Evolutionary conservation across 129 eudicot genomes (phyloP).

Genomic region (Flaveria robusta): DNA sequence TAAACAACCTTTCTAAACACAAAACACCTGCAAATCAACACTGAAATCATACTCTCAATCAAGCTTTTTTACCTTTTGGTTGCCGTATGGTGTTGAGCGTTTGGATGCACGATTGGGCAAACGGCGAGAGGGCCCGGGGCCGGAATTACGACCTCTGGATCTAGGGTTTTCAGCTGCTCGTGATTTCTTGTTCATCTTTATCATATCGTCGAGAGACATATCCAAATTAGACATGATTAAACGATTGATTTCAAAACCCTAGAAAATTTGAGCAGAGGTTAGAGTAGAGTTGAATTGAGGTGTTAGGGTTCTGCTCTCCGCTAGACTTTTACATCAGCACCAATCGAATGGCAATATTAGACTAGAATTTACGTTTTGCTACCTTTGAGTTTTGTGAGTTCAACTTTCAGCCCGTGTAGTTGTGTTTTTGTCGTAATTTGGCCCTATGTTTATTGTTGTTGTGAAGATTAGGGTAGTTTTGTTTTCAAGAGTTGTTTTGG

Average conservation of each 20-base stretch:
- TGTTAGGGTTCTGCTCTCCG: conserved; percentile 27
- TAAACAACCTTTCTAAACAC: neutral
- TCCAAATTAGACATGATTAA: conserved; percentile 49
- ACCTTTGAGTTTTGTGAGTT: neutral
- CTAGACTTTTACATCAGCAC: neutral
- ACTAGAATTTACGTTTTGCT: neutral
- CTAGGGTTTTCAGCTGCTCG: conserved; percentile 36
- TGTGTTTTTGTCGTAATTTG: neutral
- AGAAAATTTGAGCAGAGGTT: conserved; percentile 17
- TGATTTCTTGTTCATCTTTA: conserved; percentile 50
- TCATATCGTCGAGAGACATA: conserved; percentile 56
- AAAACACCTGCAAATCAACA: neutral
- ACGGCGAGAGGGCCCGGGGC: conserved; percentile 54
- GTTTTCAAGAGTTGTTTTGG: too few species aligned
- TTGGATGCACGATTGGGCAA: conserved; percentile 40
- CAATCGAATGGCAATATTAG: neutral
- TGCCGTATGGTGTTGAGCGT: conserved; percentile 43
- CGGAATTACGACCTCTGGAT: conserved; percentile 44
- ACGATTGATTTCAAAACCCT: conserved; percentile 22
- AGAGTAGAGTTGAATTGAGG: conserved; percentile 14
- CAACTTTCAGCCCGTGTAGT: neutral
- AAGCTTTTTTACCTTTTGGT: conserved; percentile 27
- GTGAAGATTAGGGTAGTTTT: too few species aligned
- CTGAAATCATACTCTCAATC: neutral
- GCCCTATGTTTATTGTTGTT: neutral